These are phyloP conservation scores for Venturia asperata DNA, from an alignment of 2,329 filamentous ascomycete genomes.

Conservation along the genomic window DNA sequence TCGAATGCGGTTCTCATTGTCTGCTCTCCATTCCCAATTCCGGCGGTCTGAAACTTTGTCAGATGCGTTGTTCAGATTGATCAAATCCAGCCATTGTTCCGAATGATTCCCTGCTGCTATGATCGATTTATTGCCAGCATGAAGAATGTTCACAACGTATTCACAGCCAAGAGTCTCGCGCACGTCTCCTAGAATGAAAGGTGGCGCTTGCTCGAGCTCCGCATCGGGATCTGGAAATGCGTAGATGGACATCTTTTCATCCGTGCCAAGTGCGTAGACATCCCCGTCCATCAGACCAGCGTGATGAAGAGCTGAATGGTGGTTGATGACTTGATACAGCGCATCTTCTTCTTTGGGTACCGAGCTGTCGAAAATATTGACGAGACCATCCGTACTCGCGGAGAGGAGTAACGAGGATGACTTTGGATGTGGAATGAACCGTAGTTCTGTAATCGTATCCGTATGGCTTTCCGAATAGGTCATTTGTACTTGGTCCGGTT, in stretches of 20 bases:
- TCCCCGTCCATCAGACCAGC: conserved; percentile 62
- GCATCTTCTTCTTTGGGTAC: conserved; percentile 67
- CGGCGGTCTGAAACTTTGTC: neutral
- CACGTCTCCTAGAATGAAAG: conserved; percentile 58
- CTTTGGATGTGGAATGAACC: conserved; percentile 23
- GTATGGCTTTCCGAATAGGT: conserved; percentile 42
- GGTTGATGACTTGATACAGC: conserved; percentile 70
- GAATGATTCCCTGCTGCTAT: conserved; percentile 58
- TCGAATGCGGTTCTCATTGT: conserved; percentile 8
- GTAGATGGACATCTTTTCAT: conserved; percentile 71
- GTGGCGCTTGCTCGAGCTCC: conserved; percentile 46
- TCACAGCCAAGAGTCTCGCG: conserved; percentile 59
- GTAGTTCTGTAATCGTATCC: conserved; percentile 54
- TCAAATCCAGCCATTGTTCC: conserved; percentile 27
- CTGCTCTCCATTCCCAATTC: conserved; percentile 14
- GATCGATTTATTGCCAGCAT: conserved; percentile 54
- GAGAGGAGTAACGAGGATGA: conserved; percentile 53
- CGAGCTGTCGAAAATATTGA: conserved; percentile 68
- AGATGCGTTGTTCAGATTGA: conserved; percentile 23
- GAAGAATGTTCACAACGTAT: conserved; percentile 63
- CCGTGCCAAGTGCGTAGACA: conserved; percentile 67
- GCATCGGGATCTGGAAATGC: conserved; percentile 58
- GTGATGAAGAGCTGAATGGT: conserved; percentile 65
- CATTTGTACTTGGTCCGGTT: conserved; percentile 31
- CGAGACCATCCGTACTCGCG: conserved; percentile 70